Evolutionary conservation across 495 filamentous ascomycete species (phyloP), one percentile per base, ranked within the genome.

Genomic region (Hypoxylon trugodes): DNA sequence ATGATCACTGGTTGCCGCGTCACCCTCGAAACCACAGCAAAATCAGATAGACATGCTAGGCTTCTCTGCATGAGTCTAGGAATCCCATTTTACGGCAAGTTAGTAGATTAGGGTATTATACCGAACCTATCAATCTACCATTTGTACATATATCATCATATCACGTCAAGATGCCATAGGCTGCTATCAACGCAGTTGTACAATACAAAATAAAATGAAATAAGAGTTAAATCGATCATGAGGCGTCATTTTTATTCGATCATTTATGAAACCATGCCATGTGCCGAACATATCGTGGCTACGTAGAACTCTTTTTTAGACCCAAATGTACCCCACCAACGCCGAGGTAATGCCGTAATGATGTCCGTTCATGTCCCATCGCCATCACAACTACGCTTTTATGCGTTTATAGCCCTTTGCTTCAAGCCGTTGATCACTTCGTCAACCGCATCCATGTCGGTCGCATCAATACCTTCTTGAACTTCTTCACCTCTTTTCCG

Each of bases 1-100:
- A 94, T 97, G 93, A 90, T 98, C 43, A 92, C 95, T 4, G 93
- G 92, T 69, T 90, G 90, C 75, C 86, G 96, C 64, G 84, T 98
- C 51, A 90, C 88, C 28, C 73, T 97, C 51, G 91, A 97, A 75
- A 98, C 95, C 4, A 85, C 89, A 28, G 95, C 95, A 36, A 92
- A 81, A 15, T 96, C 89, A 13, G 93, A 98, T 69, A 87, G 88
- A 68, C 94, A 98, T 69, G 96, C 92, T n/a, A 85, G 90, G 61
- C 70, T 98, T 56, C 81, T 98, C 51, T 82, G 97, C 28, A 87
- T 86, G 69, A 82, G 92, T 21, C 76, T 97, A 70, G 95, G 95
- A 12, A 67, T 95, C 45, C 93, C 93, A 0, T 96, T 96, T 75
- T 84, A 89, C 64, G 92, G 92, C 63, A 88, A 92, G 76, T 35